Evolutionary conservation across 805 yeast genomes (phyloP).

Genomic region (Starmerella kuoi): DNA sequence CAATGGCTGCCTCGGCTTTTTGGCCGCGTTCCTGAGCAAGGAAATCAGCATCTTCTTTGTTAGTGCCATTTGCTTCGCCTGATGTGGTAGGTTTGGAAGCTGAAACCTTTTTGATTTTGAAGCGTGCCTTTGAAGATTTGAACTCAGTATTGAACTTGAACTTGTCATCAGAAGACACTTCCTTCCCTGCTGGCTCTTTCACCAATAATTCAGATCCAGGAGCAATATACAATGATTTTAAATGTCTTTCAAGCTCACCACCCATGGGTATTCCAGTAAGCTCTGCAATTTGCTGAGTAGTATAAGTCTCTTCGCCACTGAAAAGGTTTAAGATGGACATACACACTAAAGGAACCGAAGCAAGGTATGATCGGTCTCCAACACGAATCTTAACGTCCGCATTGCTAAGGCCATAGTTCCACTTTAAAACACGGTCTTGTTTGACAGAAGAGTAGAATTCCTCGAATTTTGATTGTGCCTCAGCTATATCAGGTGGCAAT

Average conservation of each 20-base stretch:
- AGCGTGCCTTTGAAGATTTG: slow-evolving; percentile 41
- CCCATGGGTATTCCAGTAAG: slow-evolving; percentile 57
- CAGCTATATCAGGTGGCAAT: slow-evolving; percentile 36
- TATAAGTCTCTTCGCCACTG: slow-evolving; percentile 40
- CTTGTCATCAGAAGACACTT: slow-evolving; percentile 37
- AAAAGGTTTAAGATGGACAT: slow-evolving; percentile 70
- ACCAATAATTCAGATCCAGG: slow-evolving; percentile 64
- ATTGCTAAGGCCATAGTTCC: slow-evolving; percentile 79
- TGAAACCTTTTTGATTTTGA: slow-evolving; percentile 28
- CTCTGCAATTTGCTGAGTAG: slow-evolving; percentile 49
- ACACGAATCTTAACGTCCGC: slow-evolving; percentile 66
- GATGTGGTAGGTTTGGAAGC: slow-evolving; percentile 42
- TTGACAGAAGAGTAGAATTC: slow-evolving; percentile 33
- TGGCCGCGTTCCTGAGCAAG: slow-evolving; percentile 64
- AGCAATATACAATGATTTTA: slow-evolving; percentile 75
- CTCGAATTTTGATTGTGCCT: slow-evolving; percentile 38
- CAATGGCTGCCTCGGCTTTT: slow-evolving; percentile 79
- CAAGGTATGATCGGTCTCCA: slow-evolving; percentile 57
- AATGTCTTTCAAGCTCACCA: slow-evolving; percentile 57
- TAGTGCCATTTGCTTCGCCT: slow-evolving; percentile 39
- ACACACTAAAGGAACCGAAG: slow-evolving; percentile 69
- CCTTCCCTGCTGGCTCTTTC: slow-evolving; percentile 41
- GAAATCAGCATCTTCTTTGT: slow-evolving; percentile 24
- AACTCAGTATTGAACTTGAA: slow-evolving; percentile 46
- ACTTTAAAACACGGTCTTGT: slow-evolving; percentile 38